Conservation (phyloP, 495 filamentous ascomycete genomes). For the Daldinia loculata region DNA sequence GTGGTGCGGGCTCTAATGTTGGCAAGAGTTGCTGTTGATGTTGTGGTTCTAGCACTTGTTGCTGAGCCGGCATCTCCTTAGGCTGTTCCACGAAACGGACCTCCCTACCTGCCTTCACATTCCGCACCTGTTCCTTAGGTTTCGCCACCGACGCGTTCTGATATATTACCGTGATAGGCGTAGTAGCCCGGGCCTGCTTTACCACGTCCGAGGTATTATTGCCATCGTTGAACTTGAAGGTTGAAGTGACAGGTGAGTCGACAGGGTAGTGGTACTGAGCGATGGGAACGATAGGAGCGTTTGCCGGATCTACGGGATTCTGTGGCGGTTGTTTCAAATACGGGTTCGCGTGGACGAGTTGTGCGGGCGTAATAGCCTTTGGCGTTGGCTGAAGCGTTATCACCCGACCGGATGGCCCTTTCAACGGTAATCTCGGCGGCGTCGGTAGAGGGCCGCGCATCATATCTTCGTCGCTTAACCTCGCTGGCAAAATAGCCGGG, state of each 20-base stretch:
- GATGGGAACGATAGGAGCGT: not conserved
- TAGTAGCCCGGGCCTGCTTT: not conserved
- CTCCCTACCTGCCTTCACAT: not conserved
- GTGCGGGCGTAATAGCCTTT: not conserved
- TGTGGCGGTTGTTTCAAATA: not conserved
- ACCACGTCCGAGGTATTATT: slow-evolving; percentile 5
- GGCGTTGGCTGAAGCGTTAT: not conserved
- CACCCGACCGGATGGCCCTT: not conserved
- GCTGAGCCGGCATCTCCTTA: not conserved
- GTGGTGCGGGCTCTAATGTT: not conserved
- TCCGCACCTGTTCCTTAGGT: not conserved
- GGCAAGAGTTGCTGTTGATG: not conserved
- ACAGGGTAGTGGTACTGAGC: slow-evolving; percentile 21
- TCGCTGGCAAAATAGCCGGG: slow-evolving; percentile 15
- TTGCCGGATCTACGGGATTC: not conserved
- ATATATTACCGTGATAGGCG: slow-evolving; percentile 2
- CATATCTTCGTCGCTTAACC: slow-evolving; percentile 26
- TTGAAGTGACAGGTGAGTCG: slow-evolving; percentile 18
- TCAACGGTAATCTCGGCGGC: slow-evolving; percentile 2
- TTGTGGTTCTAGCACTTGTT: not conserved
- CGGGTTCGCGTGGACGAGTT: not conserved
- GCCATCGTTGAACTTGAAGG: slow-evolving; percentile 19
- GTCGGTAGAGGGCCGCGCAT: slow-evolving; percentile 19
- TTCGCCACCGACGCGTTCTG: slow-evolving; percentile 1
- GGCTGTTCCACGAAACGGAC: not conserved